Percentiles rank a stretch among this genome's conserved stretches.
phyloP scores from a whole-genome alignment of 345 rosid genomes.

The Aurinia saxatilis region DNA sequence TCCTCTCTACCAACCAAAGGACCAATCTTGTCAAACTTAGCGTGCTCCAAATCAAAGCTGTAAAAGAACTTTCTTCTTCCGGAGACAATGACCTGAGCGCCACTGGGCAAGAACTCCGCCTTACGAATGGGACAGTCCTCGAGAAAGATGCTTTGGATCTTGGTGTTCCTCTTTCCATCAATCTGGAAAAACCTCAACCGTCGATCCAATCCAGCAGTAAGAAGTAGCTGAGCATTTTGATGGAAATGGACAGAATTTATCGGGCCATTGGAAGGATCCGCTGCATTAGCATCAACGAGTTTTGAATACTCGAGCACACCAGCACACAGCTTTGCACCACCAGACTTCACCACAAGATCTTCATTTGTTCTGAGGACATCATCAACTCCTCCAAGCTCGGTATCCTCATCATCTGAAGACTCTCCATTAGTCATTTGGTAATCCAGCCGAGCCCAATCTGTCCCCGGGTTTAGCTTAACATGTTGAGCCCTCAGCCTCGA shows the following conservation, averaged over 20 bases:
- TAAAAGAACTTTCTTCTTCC: constrained; percentile 94
- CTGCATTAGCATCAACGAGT: constrained; percentile 79
- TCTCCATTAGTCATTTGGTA: constrained; percentile 15
- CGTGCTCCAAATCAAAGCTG: constrained; percentile 79
- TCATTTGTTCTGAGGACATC: constrained; percentile 64
- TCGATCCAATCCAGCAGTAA: constrained; percentile 71
- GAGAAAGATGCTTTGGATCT: constrained; percentile 76
- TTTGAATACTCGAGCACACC: constrained; percentile 76
- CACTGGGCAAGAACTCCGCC: constrained; percentile 81
- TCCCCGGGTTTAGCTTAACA: constrained; percentile 71
- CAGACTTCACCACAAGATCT: constrained; percentile 69
- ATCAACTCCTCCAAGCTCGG: constrained; percentile 38
- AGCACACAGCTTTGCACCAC: constrained; percentile 46
- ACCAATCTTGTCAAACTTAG: constrained; percentile 70
- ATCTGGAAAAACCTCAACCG: constrained; percentile 75
- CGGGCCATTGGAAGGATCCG: constrained; percentile 64
- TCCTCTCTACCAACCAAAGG: constrained; percentile 95
- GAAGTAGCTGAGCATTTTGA: constrained; percentile 75
- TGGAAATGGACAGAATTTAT: constrained; percentile 87
- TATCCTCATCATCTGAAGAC: constrained; percentile 25
- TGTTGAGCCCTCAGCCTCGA: constrained; percentile 83
- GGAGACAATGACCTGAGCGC: constrained; percentile 80
- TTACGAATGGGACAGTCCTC: constrained; percentile 78
- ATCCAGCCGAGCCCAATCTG: constrained; percentile 79
- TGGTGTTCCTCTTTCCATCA: constrained; percentile 89